Percentiles rank a stretch among this genome's conserved stretches.
Evolutionary conservation across 345 rosid genomes (phyloP).

Genomic region (Arabis alpina): DNA sequence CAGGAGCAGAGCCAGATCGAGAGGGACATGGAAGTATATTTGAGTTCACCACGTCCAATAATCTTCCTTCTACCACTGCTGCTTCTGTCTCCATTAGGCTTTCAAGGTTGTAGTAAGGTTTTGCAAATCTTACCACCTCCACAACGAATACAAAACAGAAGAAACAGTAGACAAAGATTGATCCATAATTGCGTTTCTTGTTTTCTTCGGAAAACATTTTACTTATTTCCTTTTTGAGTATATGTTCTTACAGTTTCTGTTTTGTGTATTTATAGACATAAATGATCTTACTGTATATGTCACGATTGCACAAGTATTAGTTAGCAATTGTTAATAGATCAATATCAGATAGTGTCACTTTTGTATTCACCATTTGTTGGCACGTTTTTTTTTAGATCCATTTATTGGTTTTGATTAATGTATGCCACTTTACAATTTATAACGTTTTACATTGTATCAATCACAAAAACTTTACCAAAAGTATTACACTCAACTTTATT

Average conservation of each 20-base stretch:
- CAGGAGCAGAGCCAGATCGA: background rate
- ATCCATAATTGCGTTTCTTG: constrained; percentile 14
- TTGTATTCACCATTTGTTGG: no score
- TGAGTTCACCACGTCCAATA: background rate
- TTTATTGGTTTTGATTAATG: no score
- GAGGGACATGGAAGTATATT: background rate
- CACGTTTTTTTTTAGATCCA: no score
- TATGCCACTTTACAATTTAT: no score
- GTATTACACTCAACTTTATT: no score
- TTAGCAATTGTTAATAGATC: no score
- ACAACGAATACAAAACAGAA: constrained; percentile 8
- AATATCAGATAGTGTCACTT: no score
- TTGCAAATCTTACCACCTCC: background rate
- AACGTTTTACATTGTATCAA: no score
- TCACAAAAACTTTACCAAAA: no score
- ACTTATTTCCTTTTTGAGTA: no score
- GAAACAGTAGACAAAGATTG: constrained; percentile 14
- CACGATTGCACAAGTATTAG: background rate
- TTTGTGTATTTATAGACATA: background rate
- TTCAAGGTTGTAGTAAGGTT: background rate
- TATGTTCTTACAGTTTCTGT: background rate
- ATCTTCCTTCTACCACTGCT: background rate
- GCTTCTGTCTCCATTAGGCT: constrained; percentile 7
- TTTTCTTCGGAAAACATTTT: constrained; percentile 20
- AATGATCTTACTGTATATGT: background rate